phyloP scores from a whole-genome alignment of 108 stramenopile genomes.

The Seminavis robusta region DNA sequence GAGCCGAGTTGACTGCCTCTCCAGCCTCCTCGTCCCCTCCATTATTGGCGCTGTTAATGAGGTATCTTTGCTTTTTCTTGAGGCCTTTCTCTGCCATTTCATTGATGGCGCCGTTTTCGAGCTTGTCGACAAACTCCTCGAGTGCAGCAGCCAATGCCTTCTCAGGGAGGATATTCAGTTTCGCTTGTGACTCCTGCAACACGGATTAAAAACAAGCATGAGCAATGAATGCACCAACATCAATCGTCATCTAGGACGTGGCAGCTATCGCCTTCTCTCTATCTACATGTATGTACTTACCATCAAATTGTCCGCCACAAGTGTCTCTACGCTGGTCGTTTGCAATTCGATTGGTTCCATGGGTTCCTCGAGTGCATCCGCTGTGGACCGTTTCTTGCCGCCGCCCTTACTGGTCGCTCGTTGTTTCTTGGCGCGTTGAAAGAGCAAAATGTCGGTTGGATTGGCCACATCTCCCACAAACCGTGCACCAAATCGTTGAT shows the following conservation, averaged over 20 bases:
- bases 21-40: slow-evolving; percentile 9
- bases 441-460: slow-evolving; percentile 84
- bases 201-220: background rate
- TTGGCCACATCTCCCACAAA: slow-evolving; percentile 93
- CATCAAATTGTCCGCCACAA: slow-evolving; percentile 70
- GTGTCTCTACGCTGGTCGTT: slow-evolving; percentile 79
- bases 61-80: slow-evolving; percentile 38
- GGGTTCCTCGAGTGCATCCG: slow-evolving; percentile 34
- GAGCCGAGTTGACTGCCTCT: background rate
- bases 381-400: slow-evolving; percentile 12
- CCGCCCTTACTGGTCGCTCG: slow-evolving; percentile 10
- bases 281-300: slow-evolving; percentile 24
- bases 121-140: slow-evolving; percentile 88
- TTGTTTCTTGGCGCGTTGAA: slow-evolving; percentile 56
- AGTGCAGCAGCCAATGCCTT: slow-evolving; percentile 59
- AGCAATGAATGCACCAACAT: background rate
- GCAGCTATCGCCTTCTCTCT: too few species aligned
- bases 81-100: slow-evolving; percentile 53
- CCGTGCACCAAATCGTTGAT: slow-evolving; percentile 86
- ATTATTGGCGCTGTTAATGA: slow-evolving; percentile 19
- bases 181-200: too few species aligned
- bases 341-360: slow-evolving; percentile 81
- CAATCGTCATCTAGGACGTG: background rate
- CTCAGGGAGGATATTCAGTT: slow-evolving; percentile 73
- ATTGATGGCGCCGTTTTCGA: slow-evolving; percentile 50